Percentiles rank a stretch among this genome's conserved stretches.
phyloP scores from a whole-genome alignment of 108 stramenopile species.

The Aurantiochytrium sp. region DNA sequence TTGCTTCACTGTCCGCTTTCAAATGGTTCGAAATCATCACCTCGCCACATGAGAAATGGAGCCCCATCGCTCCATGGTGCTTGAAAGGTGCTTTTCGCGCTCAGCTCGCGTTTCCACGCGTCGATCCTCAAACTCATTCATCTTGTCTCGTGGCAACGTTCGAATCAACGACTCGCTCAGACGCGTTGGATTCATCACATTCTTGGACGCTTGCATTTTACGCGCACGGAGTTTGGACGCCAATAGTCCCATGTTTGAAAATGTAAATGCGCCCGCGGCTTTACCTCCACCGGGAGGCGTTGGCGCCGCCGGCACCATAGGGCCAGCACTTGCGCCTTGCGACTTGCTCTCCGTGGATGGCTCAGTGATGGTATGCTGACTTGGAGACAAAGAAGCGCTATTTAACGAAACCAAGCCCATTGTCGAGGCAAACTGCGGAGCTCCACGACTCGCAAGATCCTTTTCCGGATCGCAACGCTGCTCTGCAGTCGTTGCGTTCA shows the following conservation, averaged over 20 bases:
- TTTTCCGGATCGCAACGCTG: not conserved
- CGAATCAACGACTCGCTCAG: not conserved
- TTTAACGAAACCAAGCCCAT: not conserved
- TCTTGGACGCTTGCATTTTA: not conserved
- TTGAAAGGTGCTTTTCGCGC: not conserved
- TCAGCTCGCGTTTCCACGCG: not conserved
- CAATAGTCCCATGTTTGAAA: not conserved
- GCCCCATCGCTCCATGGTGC: not conserved
- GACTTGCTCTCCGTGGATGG: too few species aligned
- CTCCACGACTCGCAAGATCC: not conserved
- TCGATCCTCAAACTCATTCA: not conserved
- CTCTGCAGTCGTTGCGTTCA: not conserved
- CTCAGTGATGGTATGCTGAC: too few species aligned
- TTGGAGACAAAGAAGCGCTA: not conserved
- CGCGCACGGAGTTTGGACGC: not conserved
- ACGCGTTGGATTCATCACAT: conserved; percentile 1
- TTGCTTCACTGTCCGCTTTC: not conserved
- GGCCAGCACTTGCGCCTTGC: too few species aligned
- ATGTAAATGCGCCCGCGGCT: not conserved
- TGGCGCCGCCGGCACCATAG: too few species aligned
- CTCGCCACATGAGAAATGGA: not conserved
- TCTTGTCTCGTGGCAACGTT: not conserved
- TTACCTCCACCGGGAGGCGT: too few species aligned
- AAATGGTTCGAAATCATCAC: not conserved
- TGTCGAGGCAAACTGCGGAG: not conserved